Percentiles rank a stretch among this genome's conserved stretches.
Conservation (phyloP, 352 stramenopile genomes). For the Pythium phragmitis region DNA sequence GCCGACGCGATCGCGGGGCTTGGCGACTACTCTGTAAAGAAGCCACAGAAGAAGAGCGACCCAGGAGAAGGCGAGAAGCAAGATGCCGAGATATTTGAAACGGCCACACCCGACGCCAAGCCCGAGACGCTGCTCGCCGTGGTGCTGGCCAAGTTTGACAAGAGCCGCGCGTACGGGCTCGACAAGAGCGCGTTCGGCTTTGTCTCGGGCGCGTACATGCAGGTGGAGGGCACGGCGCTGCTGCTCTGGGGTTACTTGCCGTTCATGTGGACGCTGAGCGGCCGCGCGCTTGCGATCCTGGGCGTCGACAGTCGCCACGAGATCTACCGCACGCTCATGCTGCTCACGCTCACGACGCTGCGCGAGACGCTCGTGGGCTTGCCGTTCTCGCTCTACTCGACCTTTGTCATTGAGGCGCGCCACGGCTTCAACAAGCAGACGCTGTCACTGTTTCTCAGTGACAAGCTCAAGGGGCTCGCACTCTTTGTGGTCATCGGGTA, state of each 20-base stretch:
- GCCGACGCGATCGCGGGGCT: conserved; percentile 50
- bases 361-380: conserved; percentile 59
- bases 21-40: conserved; percentile 35
- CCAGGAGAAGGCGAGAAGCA: conserved; percentile 12
- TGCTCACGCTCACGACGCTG: conserved; percentile 64
- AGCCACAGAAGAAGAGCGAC: background rate
- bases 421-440: conserved; percentile 99
- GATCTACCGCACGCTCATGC: conserved; percentile 74
- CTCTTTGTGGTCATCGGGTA: conserved; percentile 86
- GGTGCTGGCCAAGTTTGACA: conserved; percentile 91
- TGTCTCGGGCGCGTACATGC: conserved; percentile 85
- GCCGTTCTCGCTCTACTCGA: conserved; percentile 90
- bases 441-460: conserved; percentile 90
- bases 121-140: conserved; percentile 73
- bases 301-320: conserved; percentile 75
- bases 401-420: conserved; percentile 95
- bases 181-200: conserved; percentile 97
- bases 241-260: conserved; percentile 92
- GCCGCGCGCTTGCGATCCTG: conserved; percentile 47
- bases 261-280: conserved; percentile 92
- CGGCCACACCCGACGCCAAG: background rate
- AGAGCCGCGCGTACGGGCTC: conserved; percentile 92
- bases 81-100: background rate
- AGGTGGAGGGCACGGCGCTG: conserved; percentile 83
- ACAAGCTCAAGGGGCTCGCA: conserved; percentile 93